phyloP scores from a whole-genome alignment of 306 rosid genomes.

The Gleditsia sinensis region DNA sequence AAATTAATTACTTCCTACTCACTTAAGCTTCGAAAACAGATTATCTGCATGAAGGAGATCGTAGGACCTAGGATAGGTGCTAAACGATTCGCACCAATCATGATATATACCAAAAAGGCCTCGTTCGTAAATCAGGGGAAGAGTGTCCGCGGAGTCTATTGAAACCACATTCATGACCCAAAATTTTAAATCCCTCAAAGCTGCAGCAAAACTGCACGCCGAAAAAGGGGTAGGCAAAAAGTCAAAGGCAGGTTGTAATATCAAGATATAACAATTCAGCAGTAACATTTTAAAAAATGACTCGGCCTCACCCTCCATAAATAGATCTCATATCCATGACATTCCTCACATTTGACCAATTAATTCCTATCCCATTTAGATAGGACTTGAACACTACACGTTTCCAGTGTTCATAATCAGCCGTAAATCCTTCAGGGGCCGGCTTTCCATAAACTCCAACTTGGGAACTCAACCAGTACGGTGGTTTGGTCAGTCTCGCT shows the following conservation, averaged over 20 bases:
- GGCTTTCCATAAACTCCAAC: conserved; percentile 94
- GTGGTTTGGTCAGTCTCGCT: conserved; percentile 69
- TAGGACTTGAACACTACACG: conserved; percentile 75
- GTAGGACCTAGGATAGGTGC: conserved; percentile 88
- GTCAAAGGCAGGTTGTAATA: conserved; percentile 12
- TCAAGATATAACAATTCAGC: conserved; percentile 26
- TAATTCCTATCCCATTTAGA: conserved; percentile 74
- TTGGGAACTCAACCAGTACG: conserved; percentile 85
- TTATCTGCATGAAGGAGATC: conserved; percentile 98
- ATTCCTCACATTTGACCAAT: conserved; percentile 87
- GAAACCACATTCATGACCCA: conserved; percentile 99
- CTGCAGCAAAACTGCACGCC: conserved; percentile 88
- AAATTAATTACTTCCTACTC: too few relatives aligned
- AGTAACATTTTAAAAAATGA: neutral
- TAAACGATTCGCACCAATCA: conserved; percentile 97
- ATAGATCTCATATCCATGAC: conserved; percentile 96
- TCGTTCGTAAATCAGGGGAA: conserved; percentile 86
- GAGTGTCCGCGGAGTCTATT: conserved; percentile 82
- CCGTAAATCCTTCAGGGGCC: conserved; percentile 83
- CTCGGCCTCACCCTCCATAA: conserved; percentile 75
- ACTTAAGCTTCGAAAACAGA: conserved; percentile 80
- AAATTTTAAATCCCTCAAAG: conserved; percentile 72
- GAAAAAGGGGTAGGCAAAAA: conserved; percentile 30
- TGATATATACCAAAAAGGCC: conserved; percentile 96
- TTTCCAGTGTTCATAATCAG: conserved; percentile 87